Base-by-base conservation (phyloP, 352 stramenopile species). In the Phytophthora fragariae region DNA sequence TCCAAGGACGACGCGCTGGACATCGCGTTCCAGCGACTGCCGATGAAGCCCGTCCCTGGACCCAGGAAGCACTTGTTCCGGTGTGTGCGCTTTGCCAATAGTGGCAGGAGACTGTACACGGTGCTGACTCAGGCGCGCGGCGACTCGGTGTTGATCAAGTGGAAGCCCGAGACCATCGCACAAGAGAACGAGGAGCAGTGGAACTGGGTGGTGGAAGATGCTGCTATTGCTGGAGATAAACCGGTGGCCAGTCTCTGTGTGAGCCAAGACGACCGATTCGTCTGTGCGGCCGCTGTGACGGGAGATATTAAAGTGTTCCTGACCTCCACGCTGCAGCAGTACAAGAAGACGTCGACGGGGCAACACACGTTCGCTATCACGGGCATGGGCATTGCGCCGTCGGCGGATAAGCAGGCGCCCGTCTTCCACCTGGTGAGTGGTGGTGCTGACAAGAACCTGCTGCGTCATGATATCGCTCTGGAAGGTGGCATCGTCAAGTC, bases 301-400 rank as follows among this genome's bases (percentile, higher is more conserved):
- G 89, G 89, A 31, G 86, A 96, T 24, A 79, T 96, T 15, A 85
- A 84, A 29, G 83, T 93, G 37, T 95, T 90, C 60, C 57, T 80
- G 8, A 59, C 86, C 3, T 70, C 67, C 4, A 85, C 70, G 12
- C 59, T 96, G 19, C 68, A 81, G 15, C 68, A 80, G 54, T 92
- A 92, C 74, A 84, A 83, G 47, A 85, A 82, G 57, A 65, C 71
- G 19, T 91, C 81, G 24, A 77, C 68, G 9, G 80, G 87, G 47
- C 76, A 94, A 69, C 89, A 96, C 70, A 82, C 79, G 35, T 95
- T 96, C 53, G 89, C 89, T 24, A 93, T 96, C 70, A 96, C 89
- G 5, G 89, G 89, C 33, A 91, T 96, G 83, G 90, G 83, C 39
- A 94, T 92, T 54, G 76, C 79, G n/a, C 65, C 75, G 6, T 58